Evolutionary conservation across 768 basidiomycete species (phyloP), one percentile per base, ranked within the genome.

Genomic region (Hirschioporus abietinus): DNA sequence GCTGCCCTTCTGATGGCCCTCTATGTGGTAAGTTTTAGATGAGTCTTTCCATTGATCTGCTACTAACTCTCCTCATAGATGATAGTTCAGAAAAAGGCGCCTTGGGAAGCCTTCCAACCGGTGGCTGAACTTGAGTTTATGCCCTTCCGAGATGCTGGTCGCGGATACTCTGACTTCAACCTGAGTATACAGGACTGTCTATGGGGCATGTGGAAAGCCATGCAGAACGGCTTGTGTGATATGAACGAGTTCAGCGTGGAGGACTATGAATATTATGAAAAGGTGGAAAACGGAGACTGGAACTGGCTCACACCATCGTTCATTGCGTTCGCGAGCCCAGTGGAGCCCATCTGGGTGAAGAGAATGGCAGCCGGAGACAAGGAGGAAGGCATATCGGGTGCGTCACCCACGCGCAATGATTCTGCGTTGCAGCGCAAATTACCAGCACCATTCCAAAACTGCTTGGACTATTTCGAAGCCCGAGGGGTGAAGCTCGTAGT

Each of bases 211-310:
- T 93, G 90, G 88, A 93, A 93, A 75, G 90, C 90, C 0, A 91
- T 92, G 84, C 91, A 96, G 78, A 92, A 96, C 68, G 89, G 91
- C 15, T 82, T 99, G 0, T 94, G 92, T 77, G 96, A 98, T 72
- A 90, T 96, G 84, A 92, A 94, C 74, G 92, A 93, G 70, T 98
- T 99, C 77, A 91, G 88, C 73, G 86, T 95, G 60, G 90, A 92
- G 68, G 95, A 96, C 69, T 98, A 99, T 74, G 93, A 95, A 76
- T 90, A 81, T 74, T 96, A 95, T 75, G 96, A 98, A 75, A 95
- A 95, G 77, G 95, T 96, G 58, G 93, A 95, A 77, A 94, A 95
- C 73, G 92, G 93, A 17, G 95, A 96, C 76, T 95, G 94, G 91
- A 96, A 96, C 73, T 96, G 93, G 93, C 83, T 95, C 77, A 93